A percentile compares a stretch with the other conserved stretches of the same genome.
These are phyloP conservation scores for Alternaria viburni DNA, from an alignment of 2,329 filamentous ascomycete genomes.

Conservation along the genomic window DNA sequence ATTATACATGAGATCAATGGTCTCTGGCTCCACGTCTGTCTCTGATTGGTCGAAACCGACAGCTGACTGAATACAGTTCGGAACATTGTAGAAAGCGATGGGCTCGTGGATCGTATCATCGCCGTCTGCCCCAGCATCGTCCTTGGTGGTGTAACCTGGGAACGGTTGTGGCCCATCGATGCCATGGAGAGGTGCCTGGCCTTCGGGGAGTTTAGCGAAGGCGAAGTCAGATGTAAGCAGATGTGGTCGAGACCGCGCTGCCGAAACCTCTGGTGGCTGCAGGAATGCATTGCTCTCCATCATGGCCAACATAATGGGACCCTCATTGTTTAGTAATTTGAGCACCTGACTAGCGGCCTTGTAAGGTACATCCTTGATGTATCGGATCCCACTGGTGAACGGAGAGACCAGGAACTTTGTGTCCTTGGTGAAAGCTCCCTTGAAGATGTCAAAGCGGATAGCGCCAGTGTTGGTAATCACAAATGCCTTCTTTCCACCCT, in stretches of 20 bases:
- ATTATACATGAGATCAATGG: slow-evolving; percentile 86
- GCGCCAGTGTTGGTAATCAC: slow-evolving; percentile 88
- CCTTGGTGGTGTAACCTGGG: slow-evolving; percentile 88
- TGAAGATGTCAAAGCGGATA: slow-evolving; percentile 94
- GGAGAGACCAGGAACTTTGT: slow-evolving; percentile 86
- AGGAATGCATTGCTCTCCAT: slow-evolving; percentile 45
- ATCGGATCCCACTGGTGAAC: slow-evolving; percentile 80
- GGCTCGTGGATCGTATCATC: slow-evolving; percentile 86
- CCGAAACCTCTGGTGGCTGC: slow-evolving; percentile 55
- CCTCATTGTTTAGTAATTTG: slow-evolving; percentile 63
- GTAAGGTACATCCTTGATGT: slow-evolving; percentile 82
- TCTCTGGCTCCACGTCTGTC: slow-evolving; percentile 63
- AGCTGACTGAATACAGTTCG: slow-evolving; percentile 80
- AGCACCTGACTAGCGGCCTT: slow-evolving; percentile 72
- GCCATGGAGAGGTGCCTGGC: slow-evolving; percentile 16
- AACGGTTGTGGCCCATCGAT: slow-evolving; percentile 49
- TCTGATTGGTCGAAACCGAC: slow-evolving; percentile 60
- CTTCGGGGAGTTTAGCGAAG: slow-evolving; percentile 8
- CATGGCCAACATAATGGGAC: slow-evolving; percentile 54
- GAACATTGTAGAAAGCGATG: slow-evolving; percentile 76
- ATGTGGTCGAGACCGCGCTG: slow-evolving; percentile 29
- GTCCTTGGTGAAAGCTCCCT: slow-evolving; percentile 88
- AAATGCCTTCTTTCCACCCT: slow-evolving; percentile 67
- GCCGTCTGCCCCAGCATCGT: slow-evolving; percentile 82
- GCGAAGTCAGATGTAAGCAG: slow-evolving; percentile 13